A percentile compares a stretch with the other conserved stretches of the same genome.
phyloP scores from a whole-genome alignment of 441 rosid species.

The Lagerstroemia fauriei region DNA sequence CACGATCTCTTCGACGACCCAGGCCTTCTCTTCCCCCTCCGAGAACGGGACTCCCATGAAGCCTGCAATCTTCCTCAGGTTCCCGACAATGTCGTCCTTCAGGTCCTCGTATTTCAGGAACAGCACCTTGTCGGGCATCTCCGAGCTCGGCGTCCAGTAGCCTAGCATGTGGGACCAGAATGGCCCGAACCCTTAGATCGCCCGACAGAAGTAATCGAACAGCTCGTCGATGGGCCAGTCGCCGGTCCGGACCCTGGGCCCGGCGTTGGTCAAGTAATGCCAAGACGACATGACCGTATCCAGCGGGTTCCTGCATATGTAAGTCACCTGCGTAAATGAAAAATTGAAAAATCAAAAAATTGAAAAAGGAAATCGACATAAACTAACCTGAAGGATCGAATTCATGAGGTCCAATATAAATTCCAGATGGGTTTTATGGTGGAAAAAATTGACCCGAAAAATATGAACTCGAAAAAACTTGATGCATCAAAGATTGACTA shows the following conservation, averaged over 20 bases:
- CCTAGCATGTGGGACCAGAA: conserved; percentile 7
- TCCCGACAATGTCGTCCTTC: not conserved
- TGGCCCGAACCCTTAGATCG: not conserved
- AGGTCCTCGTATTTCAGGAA: conserved; percentile 4
- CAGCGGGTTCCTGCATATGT: not conserved
- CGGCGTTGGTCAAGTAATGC: not conserved
- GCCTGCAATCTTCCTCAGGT: not conserved
- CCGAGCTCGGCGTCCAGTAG: conserved; percentile 7
- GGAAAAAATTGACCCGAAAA: too few species aligned
- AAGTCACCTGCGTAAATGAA: not conserved
- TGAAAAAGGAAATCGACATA: too few species aligned
- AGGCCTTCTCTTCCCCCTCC: conserved; percentile 32
- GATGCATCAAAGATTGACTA: too few species aligned
- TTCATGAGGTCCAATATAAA: too few species aligned
- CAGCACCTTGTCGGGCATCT: conserved; percentile 5
- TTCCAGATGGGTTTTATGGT: too few species aligned
- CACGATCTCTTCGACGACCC: conserved; percentile 31
- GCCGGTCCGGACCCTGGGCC: not conserved
- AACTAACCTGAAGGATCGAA: too few species aligned
- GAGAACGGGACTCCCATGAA: conserved; percentile 19
- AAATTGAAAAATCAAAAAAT: too few species aligned
- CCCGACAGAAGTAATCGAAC: not conserved
- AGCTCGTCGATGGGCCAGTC: not conserved
- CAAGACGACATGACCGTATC: not conserved
- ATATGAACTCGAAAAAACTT: too few species aligned